Evolutionary conservation across 1,139 yeast species (phyloP), one percentile per base, ranked within the genome.

Genomic region (Saccharomyces hybrid): DNA sequence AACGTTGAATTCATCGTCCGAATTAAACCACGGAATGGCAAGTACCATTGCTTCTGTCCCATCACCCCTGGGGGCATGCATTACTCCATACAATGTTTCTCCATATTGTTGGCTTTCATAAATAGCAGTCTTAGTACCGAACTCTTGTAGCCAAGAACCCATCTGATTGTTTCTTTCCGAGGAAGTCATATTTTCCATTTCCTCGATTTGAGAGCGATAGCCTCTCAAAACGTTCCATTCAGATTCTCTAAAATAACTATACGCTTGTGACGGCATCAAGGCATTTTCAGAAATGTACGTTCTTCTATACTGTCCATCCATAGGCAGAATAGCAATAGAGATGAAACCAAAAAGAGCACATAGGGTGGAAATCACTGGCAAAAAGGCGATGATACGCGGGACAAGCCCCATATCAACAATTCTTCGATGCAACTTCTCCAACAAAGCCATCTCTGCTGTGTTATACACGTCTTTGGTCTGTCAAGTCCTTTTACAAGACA

Each of bases 261-360:
- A 86, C 2, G 93, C 98, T 69, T 93, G 98, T 0, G 95, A 91
- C 11, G 99, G 98, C 88, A 95, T 84, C 69, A 95, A 76, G 38
- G 99, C 99, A 72, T 93, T 95, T 68, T 95, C 99, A 7, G 96
- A 86, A 23, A 91, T 87, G 68, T 93, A 93, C 5, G 97, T 88
- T 61, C 78, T 74, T 54, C 97, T 76, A 67, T 76, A 89, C 68
- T 88, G 88, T 23, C 97, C 98, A 46, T 86, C 86, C 63, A 84
- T 62, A 0, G 99, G 97, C 27, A 75, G 64, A 6, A 76, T 69
- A n/a, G 81, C 71, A 49, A 93, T 73, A 88, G 96, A 86, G 0
- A 74, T 71, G 4, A 87, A 64, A 44, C 96, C 89, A 20, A 79
- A 69, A 1, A 87, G 14, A 0, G 86, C 80, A 32, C 86, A 72